Evolutionary conservation across 306 rosid species (phyloP).

Genomic region (Spatholobus suberectus): DNA sequence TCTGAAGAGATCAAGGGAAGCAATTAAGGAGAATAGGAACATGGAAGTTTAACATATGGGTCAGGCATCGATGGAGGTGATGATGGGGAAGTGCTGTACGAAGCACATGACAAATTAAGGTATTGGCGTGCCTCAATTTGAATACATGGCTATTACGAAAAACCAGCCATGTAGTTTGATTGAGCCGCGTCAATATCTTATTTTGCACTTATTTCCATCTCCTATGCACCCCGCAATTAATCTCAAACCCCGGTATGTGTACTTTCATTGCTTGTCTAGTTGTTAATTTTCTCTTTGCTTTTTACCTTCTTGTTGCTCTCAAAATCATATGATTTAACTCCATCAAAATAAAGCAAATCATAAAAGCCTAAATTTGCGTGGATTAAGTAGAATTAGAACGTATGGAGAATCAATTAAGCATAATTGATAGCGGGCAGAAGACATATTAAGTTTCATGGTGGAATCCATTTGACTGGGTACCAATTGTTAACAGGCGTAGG

Average conservation of each 20-base stretch:
- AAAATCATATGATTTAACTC: background rate
- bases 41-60: background rate
- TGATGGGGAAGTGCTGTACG: background rate
- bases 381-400: background rate
- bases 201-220: slow-evolving; percentile 45
- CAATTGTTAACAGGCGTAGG: background rate
- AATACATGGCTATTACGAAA: slow-evolving; percentile 48
- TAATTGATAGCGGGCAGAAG: background rate
- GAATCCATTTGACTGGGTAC: background rate
- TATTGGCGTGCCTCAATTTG: slow-evolving; percentile 87
- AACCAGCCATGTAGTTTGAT: slow-evolving; percentile 64
- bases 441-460: background rate
- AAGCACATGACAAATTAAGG: slow-evolving; percentile 46
- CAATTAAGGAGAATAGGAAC: background rate
- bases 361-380: background rate
- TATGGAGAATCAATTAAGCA: background rate
- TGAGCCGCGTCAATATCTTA: slow-evolving; percentile 99
- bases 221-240: slow-evolving; percentile 5
- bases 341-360: background rate
- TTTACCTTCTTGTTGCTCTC: background rate
- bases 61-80: background rate
- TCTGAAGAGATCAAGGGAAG: background rate
- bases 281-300: background rate
- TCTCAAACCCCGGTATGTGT: slow-evolving; percentile 37
- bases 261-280: background rate